Evolutionary conservation across 768 basidiomycete genomes (phyloP).

Genomic region (Hericium alpestre): DNA sequence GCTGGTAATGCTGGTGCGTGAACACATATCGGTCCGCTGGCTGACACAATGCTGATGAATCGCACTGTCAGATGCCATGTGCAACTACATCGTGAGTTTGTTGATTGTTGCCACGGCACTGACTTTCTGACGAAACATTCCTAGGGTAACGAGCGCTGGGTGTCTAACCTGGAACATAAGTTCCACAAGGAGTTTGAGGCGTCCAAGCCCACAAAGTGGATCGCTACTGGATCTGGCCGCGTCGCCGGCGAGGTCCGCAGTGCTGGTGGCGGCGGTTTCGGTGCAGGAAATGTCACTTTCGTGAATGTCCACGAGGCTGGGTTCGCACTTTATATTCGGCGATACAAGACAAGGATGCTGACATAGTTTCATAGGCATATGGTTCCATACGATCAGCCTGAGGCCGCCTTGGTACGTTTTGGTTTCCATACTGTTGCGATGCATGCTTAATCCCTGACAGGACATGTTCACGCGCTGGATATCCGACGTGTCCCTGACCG

Average conservation of each 20-base stretch:
- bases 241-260: conserved; percentile 59
- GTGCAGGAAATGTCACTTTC: conserved; percentile 77
- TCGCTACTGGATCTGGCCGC: conserved; percentile 39
- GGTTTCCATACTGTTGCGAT: background rate
- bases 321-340: conserved; percentile 28
- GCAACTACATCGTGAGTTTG: conserved; percentile 60
- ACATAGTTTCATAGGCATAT: conserved; percentile 46
- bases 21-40: too few species aligned
- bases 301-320: conserved; percentile 74
- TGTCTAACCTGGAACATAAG: conserved; percentile 47
- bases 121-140: background rate
- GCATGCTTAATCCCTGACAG: conserved; percentile 22
- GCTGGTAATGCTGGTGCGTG: conserved; percentile 65
- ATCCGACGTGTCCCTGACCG: conserved; percentile 35
- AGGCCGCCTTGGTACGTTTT: conserved; percentile 61
- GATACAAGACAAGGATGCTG: background rate
- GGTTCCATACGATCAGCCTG: conserved; percentile 87
- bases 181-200: conserved; percentile 52
- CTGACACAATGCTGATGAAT: too few species aligned
- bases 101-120: background rate
- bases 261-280: conserved; percentile 52
- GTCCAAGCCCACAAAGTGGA: conserved; percentile 44
- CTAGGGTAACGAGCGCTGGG: conserved; percentile 72
- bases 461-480: conserved; percentile 57
- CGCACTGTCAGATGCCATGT: conserved; percentile 51